Conservation (phyloP, 495 filamentous ascomycete genomes). For the Aspergillus hancockii region DNA sequence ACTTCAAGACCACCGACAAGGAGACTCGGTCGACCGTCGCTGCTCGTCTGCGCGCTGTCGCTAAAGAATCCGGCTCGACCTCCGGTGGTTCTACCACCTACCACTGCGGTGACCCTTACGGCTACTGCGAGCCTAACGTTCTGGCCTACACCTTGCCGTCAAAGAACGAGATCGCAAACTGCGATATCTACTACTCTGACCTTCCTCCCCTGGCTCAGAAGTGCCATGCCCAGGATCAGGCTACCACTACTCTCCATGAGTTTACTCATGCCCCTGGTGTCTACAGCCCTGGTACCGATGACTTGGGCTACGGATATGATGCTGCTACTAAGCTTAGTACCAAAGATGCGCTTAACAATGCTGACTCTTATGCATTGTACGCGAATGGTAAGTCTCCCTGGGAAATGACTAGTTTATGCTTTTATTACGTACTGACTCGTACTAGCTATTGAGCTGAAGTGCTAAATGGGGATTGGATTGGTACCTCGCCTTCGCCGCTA, state of each 20-base stretch:
- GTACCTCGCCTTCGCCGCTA: no score
- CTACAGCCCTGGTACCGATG: slow-evolving; percentile 55
- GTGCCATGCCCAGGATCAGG: slow-evolving; percentile 62
- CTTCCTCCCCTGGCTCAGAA: slow-evolving; percentile 43
- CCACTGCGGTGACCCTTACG: slow-evolving; percentile 54
- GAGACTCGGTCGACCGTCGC: slow-evolving; percentile 50
- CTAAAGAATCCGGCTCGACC: slow-evolving; percentile 46
- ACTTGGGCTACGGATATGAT: slow-evolving; percentile 59
- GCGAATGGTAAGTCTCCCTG: slow-evolving; percentile 47
- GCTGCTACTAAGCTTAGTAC: slow-evolving; percentile 45
- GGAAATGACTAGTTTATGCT: no score
- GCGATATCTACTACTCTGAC: slow-evolving; percentile 53
- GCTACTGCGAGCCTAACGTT: slow-evolving; percentile 50
- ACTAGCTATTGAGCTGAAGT: no score
- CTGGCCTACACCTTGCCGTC: slow-evolving; percentile 59
- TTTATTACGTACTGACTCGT: no score
- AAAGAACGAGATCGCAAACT: slow-evolving; percentile 55
- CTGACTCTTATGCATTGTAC: slow-evolving; percentile 64
- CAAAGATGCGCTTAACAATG: slow-evolving; percentile 54
- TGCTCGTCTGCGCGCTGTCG: slow-evolving; percentile 50
- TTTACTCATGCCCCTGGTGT: slow-evolving; percentile 60
- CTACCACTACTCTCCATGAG: slow-evolving; percentile 63
- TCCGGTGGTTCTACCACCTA: slow-evolving; percentile 44
- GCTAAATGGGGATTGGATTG: no score
- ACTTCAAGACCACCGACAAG: slow-evolving; percentile 59